Conservation (phyloP, 306 rosid species). For the Quercus wislizeni region DNA sequence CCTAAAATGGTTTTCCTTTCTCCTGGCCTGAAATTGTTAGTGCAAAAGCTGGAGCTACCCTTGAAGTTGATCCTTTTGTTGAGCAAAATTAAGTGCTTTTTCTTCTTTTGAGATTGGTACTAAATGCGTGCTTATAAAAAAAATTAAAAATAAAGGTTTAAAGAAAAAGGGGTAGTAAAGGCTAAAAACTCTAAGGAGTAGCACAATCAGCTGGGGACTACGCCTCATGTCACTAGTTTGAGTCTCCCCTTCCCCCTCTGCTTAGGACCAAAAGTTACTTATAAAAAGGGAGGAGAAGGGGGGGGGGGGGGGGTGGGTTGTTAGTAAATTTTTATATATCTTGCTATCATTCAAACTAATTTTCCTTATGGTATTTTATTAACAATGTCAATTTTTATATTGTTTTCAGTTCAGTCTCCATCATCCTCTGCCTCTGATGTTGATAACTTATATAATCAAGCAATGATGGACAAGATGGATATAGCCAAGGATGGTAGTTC, state of each 20-base stretch:
- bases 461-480: neutral
- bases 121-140: neutral
- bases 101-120: neutral
- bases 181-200: too few species aligned
- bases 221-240: too few species aligned
- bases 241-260: too few species aligned
- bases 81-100: neutral
- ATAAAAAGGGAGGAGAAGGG: too few species aligned
- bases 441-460: neutral
- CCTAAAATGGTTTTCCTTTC: neutral
- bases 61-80: neutral
- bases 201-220: too few species aligned
- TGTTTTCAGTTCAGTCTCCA: neutral
- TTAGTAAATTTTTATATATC: neutral
- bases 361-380: neutral
- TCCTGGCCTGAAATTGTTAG: neutral
- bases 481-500: neutral
- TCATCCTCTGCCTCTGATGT: conserved; percentile 4
- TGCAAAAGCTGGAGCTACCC: neutral
- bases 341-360: neutral
- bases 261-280: too few species aligned
- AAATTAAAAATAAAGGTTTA: neutral
- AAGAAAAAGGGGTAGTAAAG: neutral
- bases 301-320: too few species aligned
- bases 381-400: neutral